These are phyloP conservation scores for Cyathus striatus DNA, from an alignment of 768 basidiomycete species.

Conservation along the genomic window DNA sequence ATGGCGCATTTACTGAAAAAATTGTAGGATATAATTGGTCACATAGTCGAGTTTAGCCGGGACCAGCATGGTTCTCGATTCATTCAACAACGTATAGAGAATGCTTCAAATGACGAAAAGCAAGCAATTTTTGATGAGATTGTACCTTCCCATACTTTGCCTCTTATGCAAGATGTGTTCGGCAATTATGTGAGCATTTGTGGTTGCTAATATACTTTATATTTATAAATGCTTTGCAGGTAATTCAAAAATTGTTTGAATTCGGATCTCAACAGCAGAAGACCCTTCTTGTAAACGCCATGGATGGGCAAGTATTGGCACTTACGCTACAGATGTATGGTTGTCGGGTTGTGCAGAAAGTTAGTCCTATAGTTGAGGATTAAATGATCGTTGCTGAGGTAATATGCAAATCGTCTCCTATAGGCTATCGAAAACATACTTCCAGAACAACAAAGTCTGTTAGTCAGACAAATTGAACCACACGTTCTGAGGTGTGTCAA, in stretches of 20 bases:
- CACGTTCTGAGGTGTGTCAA: slow-evolving; percentile 83
- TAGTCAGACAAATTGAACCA: slow-evolving; percentile 76
- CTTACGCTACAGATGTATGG: slow-evolving; percentile 93
- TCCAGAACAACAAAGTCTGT: slow-evolving; percentile 68
- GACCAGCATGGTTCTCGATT: slow-evolving; percentile 99
- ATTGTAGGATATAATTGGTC: slow-evolving; percentile 75
- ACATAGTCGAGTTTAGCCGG: slow-evolving; percentile 85
- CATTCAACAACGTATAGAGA: slow-evolving; percentile 84
- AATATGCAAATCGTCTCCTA: neutral
- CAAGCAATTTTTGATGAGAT: slow-evolving; percentile 84
- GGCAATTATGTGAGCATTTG: slow-evolving; percentile 85
- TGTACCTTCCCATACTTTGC: slow-evolving; percentile 65
- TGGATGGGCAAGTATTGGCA: slow-evolving; percentile 74
- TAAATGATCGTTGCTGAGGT: neutral
- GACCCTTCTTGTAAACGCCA: slow-evolving; percentile 56
- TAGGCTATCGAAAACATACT: slow-evolving; percentile 82
- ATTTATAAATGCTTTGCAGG: slow-evolving; percentile 36
- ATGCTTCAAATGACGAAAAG: slow-evolving; percentile 73
- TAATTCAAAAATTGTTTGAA: slow-evolving; percentile 92
- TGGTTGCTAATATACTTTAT: slow-evolving; percentile 4
- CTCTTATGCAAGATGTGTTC: slow-evolving; percentile 87
- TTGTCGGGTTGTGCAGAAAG: slow-evolving; percentile 94
- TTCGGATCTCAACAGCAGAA: slow-evolving; percentile 76
- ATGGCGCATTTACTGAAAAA: neutral
- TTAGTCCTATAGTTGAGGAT: slow-evolving; percentile 18